These are phyloP conservation scores for Euphorbia celastroides DNA, from an alignment of 441 rosid species.

Conservation along the genomic window DNA sequence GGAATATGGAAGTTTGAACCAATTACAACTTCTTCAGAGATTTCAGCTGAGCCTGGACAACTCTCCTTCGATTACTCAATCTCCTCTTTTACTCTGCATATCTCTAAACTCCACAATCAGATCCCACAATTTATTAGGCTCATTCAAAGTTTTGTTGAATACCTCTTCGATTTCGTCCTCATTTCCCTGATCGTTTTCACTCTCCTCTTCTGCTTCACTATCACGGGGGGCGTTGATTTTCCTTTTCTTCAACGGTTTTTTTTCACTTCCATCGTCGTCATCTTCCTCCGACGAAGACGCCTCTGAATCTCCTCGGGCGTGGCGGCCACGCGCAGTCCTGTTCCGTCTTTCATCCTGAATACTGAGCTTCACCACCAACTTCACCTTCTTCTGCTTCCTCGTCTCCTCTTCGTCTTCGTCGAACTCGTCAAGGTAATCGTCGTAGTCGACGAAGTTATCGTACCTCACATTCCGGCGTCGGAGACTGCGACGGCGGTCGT, in stretches of 20 bases:
- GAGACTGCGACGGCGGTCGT: constrained; percentile 59
- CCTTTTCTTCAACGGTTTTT: constrained; percentile 54
- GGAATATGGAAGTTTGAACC: constrained; percentile 20
- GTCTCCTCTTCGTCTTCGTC: constrained; percentile 34
- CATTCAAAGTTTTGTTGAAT: not conserved
- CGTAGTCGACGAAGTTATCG: constrained; percentile 65
- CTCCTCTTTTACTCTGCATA: not conserved
- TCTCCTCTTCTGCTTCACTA: constrained; percentile 29
- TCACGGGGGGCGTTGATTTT: constrained; percentile 35
- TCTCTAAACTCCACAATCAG: constrained; percentile 16
- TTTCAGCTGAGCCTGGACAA: not conserved
- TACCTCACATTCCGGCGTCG: constrained; percentile 81
- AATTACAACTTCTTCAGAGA: constrained; percentile 11
- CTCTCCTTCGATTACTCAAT: not conserved
- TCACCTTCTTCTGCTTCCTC: constrained; percentile 64
- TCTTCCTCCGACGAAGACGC: constrained; percentile 22
- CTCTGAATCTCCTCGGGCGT: constrained; percentile 22
- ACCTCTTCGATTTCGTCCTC: constrained; percentile 36
- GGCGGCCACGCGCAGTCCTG: constrained; percentile 29
- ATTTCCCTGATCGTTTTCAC: constrained; percentile 33
- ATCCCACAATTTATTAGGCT: constrained; percentile 18
- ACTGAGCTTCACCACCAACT: constrained; percentile 54
- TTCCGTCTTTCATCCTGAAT: constrained; percentile 35
- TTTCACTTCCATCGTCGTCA: constrained; percentile 29
- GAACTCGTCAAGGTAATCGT: constrained; percentile 67